These are phyloP conservation scores for Eucommia ulmoides DNA, from an alignment of 257 asterid genomes.

Conservation along the genomic window DNA sequence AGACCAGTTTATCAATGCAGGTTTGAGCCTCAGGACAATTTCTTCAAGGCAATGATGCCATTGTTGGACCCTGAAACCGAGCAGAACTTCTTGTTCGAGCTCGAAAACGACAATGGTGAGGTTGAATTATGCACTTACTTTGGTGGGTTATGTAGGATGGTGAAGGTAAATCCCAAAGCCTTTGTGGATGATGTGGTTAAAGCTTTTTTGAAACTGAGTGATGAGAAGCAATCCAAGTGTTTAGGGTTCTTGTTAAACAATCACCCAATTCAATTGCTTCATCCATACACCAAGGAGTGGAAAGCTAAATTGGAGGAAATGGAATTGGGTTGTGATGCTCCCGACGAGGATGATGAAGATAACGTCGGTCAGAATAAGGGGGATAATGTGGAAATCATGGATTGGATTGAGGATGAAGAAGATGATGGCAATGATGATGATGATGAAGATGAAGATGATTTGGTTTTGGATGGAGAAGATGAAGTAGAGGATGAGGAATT, in stretches of 20 bases:
- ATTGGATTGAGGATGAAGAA: slow-evolving; percentile 86
- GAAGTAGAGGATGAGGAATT: slow-evolving; percentile 41
- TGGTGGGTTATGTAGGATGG: slow-evolving; percentile 75
- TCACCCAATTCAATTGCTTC: slow-evolving; percentile 71
- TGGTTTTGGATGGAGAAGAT: slow-evolving; percentile 26
- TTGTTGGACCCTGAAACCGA: slow-evolving; percentile 78
- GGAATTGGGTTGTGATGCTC: slow-evolving; percentile 98
- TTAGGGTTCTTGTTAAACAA: slow-evolving; percentile 59
- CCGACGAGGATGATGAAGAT: slow-evolving; percentile 42
- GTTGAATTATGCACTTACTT: slow-evolving; percentile 76
- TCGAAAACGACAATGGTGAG: slow-evolving; percentile 59
- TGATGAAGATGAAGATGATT: slow-evolving; percentile 26
- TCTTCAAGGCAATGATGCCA: slow-evolving; percentile 46
- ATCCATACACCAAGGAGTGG: slow-evolving; percentile 91
- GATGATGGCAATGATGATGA: slow-evolving; percentile 14
- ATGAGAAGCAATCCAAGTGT: slow-evolving; percentile 66
- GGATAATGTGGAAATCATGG: slow-evolving; percentile 41
- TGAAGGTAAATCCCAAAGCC: slow-evolving; percentile 67
- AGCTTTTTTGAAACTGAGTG: slow-evolving; percentile 59
- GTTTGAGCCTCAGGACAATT: slow-evolving; percentile 83
- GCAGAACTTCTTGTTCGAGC: slow-evolving; percentile 52
- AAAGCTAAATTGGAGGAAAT: slow-evolving; percentile 81
- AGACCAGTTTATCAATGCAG: slow-evolving; percentile 90
- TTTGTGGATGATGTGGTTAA: slow-evolving; percentile 93
- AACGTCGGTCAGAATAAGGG: slow-evolving; percentile 10